Evolutionary conservation across 1,284 basidiomycete species (phyloP).

Genomic region (Puccinia novopanici): DNA sequence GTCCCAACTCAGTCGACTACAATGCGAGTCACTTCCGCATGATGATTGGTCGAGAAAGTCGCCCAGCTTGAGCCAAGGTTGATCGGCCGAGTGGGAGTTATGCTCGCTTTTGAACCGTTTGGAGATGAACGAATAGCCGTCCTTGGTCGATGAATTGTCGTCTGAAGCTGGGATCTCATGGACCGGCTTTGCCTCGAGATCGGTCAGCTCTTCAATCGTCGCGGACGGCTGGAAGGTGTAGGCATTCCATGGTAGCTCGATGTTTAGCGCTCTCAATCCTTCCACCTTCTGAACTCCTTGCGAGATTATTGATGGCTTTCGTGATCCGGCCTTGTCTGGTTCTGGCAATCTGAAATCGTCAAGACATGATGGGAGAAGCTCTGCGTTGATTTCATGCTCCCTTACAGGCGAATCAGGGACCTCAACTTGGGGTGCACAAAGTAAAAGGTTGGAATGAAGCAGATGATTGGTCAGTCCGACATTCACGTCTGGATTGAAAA

Average conservation of each 20-base stretch:
- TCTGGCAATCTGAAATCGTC: slow-evolving; percentile 12
- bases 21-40: not conserved
- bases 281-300: slow-evolving; percentile 38
- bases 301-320: not conserved
- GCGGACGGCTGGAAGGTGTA: slow-evolving; percentile 13
- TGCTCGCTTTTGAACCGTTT: slow-evolving; percentile 43
- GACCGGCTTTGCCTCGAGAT: not conserved
- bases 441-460: not conserved
- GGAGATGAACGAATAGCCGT: slow-evolving; percentile 32
- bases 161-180: not conserved
- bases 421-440: slow-evolving; percentile 4
- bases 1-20: not conserved
- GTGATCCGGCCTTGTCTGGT: not conserved
- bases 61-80: not conserved
- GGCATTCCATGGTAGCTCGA: slow-evolving; percentile 29
- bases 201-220: slow-evolving; percentile 23
- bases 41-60: slow-evolving; percentile 22
- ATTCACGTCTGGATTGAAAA: not conserved
- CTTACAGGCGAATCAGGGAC: slow-evolving; percentile 8
- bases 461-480: not conserved
- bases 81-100: not conserved
- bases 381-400: slow-evolving; percentile 5
- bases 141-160: slow-evolving; percentile 1
- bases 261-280: slow-evolving; percentile 40
- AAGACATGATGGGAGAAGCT: slow-evolving; percentile 21